Evolutionary conservation across 495 filamentous ascomycete genomes (phyloP).

Genomic region (Haplographium delicatum): DNA sequence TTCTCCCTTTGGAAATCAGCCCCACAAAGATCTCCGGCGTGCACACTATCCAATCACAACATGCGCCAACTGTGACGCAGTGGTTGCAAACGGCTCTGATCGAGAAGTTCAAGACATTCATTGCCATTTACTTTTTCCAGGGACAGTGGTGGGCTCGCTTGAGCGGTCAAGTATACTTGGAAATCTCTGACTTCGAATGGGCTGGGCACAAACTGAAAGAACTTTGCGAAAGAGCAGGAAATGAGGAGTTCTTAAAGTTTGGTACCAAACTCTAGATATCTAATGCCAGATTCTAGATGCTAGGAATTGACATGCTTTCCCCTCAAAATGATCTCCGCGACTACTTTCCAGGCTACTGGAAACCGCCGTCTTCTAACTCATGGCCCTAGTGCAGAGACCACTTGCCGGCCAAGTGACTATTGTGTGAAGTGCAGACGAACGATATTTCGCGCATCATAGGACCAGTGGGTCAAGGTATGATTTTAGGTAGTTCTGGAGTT

Average conservation of each 20-base stretch:
- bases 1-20: conserved; percentile 56
- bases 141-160: conserved; percentile 63
- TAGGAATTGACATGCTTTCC: background rate
- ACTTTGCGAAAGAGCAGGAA: conserved; percentile 54
- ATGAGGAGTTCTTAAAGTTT: conserved; percentile 39
- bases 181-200: conserved; percentile 72
- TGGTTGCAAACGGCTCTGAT: conserved; percentile 56
- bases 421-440: too few relatives aligned
- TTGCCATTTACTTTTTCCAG: conserved; percentile 55
- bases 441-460: too few relatives aligned
- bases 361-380: too few relatives aligned
- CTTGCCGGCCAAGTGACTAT: too few relatives aligned
- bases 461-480: too few relatives aligned
- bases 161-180: conserved; percentile 77
- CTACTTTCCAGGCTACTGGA: too few relatives aligned
- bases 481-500: too few relatives aligned
- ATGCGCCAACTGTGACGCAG: conserved; percentile 30
- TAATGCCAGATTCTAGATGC: background rate
- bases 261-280: background rate
- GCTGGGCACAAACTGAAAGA: conserved; percentile 53
- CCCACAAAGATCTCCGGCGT: conserved; percentile 11
- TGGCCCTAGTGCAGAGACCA: too few relatives aligned
- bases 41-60: conserved; percentile 14
- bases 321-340: too few relatives aligned
- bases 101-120: conserved; percentile 63